Evolutionary conservation across 805 yeast genomes (phyloP), one percentile per base, ranked within the genome.

Genomic region (Kluyveromyces wickerhamii): DNA sequence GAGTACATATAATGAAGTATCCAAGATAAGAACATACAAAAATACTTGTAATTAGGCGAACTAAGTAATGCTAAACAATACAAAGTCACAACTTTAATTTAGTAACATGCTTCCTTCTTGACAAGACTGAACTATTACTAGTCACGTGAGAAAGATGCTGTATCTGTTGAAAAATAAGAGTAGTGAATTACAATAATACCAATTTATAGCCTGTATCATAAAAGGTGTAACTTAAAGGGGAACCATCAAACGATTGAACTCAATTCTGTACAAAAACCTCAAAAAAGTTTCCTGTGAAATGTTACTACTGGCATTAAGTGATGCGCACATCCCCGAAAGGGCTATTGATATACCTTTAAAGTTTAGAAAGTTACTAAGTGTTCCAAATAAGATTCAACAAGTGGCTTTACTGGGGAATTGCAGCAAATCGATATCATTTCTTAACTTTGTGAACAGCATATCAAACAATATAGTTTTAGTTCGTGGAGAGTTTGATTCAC

Each of bases 331-430:
- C 21, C 98, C 98, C 1, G 87, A 85, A 37, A 66, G 96, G 44
- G 83, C 89, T 7, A 66, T 73, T 18, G 72, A 67, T 45, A 51
- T 69, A 19, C 73, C 74, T 9, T 52, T 54, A 4, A 68, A 69
- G 54, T 87, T 92, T 62, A 70, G 68, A 41, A 82, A 80, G 51
- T 69, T 92, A 26, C 66, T 92, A 27, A 43, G 53, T 32, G 71
- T 77, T 11, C 95, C 96, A 19, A 89, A 83, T 23, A 87, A 83
- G 57, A 85, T 92, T 32, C 72, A 84, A 14, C 88, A 84, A 52
- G 95, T 88, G 3, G 64, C 86, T 29, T 76, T 94, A 47, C 62
- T 86, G 8, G 98, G 97, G 0, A 92, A 89, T 55, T 71, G 82
- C 34, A 78, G 87, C 5, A 75, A 73, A 38, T 78, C 86, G 2